These are phyloP conservation scores for Sordariomycetes sp. DNA, from an alignment of 2,329 filamentous ascomycete genomes.

Conservation along the genomic window DNA sequence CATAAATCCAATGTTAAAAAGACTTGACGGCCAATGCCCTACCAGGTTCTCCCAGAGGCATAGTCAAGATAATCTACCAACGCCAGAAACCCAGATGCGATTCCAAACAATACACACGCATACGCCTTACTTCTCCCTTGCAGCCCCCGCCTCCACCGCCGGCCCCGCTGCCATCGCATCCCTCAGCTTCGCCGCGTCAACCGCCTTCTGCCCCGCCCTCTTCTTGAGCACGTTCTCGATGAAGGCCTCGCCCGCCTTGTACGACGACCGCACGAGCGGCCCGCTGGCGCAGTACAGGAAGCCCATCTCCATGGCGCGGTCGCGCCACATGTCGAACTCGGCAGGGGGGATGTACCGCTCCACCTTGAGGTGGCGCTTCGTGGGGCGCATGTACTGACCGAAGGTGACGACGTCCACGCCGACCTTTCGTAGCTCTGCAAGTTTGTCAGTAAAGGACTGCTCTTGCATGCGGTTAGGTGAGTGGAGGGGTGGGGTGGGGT, in stretches of 20 bases:
- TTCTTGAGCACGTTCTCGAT: constrained; percentile 97
- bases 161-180: constrained; percentile 1
- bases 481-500: not conserved
- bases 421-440: constrained; percentile 58
- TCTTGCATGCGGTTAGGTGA: too few relatives aligned
- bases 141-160: not conserved
- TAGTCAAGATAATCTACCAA: too few relatives aligned
- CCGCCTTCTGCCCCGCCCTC: constrained; percentile 29
- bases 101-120: too few relatives aligned
- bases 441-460: constrained; percentile 3
- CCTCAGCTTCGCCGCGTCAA: constrained; percentile 2
- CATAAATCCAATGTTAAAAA: too few relatives aligned
- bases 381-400: constrained; percentile 99
- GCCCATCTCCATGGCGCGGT: constrained; percentile 82
- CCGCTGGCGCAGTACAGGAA: constrained; percentile 95
- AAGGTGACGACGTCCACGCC: constrained; percentile 94
- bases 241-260: constrained; percentile 96
- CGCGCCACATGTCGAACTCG: constrained; percentile 82
- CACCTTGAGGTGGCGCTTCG: constrained; percentile 94
- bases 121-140: not conserved
- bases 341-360: constrained; percentile 89
- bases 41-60: too few relatives aligned
- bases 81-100: too few relatives aligned
- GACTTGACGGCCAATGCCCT: too few relatives aligned
- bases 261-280: constrained; percentile 83